Conservation (phyloP, 305 asterid species). For the Fraxinus angustifolia region DNA sequence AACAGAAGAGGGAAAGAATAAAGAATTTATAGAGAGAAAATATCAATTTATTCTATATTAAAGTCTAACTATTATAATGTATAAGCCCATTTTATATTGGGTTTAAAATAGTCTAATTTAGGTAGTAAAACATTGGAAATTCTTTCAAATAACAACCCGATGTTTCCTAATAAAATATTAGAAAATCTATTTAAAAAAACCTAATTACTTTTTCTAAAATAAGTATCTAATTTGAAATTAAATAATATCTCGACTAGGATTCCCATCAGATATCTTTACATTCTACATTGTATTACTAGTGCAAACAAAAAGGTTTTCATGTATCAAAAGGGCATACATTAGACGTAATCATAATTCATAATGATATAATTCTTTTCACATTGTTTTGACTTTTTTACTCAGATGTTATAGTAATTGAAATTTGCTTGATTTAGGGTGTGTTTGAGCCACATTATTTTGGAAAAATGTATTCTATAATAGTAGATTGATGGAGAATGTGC, state of each 20-base stretch:
- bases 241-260: not conserved
- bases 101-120: not conserved
- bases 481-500: too few species aligned
- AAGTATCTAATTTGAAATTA: not conserved
- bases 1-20: not conserved
- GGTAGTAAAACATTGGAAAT: not conserved
- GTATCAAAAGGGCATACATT: not conserved
- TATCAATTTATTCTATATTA: too few species aligned
- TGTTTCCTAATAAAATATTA: not conserved
- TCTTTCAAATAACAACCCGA: not conserved
- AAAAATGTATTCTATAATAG: too few species aligned
- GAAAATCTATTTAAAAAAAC: not conserved
- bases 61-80: not conserved
- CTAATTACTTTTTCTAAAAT: not conserved
- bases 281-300: not conserved
- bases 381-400: not conserved
- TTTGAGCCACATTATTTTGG: too few species aligned
- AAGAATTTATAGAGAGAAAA: too few species aligned
- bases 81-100: not conserved
- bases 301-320: not conserved
- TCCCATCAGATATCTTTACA: not conserved
- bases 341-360: not conserved
- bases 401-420: not conserved
- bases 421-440: not conserved
- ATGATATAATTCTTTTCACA: not conserved